Evolutionary conservation across 805 yeast genomes (phyloP), one percentile per base, ranked within the genome.

Genomic region (Pichia manshurica): DNA sequence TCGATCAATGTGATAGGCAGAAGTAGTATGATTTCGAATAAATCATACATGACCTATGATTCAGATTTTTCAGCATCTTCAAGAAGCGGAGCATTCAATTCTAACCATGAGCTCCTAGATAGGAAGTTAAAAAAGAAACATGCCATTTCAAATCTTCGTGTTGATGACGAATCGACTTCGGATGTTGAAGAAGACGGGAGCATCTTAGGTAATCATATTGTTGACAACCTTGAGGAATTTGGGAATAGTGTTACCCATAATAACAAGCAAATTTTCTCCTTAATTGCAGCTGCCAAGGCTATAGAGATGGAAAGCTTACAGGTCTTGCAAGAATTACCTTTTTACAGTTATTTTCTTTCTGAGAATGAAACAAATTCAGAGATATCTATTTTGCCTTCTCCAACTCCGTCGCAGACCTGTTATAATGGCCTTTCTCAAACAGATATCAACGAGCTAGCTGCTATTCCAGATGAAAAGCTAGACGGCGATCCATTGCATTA

Each of bases 391-490:
- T 57, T 66, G 17, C 57, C 67, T 5, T 63, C 70, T 3, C 54
- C 62, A 34, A 65, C 71, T 10, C 56, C 61, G 31, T 53, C 67
- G 23, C 56, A 69, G 47, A 68, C 74, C 19, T 45, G 48, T 42
- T 71, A 68, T 49, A 74, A 75, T 16, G 81, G 80, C 13, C 68
- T 75, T 44, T 69, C 77, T 28, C 65, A 71, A n/a, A 76, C 74
- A 4, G 83, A 81, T 2, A 80, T 85, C 40, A 84, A 84, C 37
- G 87, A 82, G 57, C 72, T 89, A 42, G 95, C 95, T 1, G 84
- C 85, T 5, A 79, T 90, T 44, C 91, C 96, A 0, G 96, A 91
- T 62, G 89, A 84, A 41, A 73, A 81, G 0, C 68, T 76, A 37
- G 77, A 73, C 25, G 78, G 74, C 16, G 86, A 87, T 63, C 96